Conservation (phyloP, 1,284 basidiomycete species). For the Apiotrichum porosum region DNA sequence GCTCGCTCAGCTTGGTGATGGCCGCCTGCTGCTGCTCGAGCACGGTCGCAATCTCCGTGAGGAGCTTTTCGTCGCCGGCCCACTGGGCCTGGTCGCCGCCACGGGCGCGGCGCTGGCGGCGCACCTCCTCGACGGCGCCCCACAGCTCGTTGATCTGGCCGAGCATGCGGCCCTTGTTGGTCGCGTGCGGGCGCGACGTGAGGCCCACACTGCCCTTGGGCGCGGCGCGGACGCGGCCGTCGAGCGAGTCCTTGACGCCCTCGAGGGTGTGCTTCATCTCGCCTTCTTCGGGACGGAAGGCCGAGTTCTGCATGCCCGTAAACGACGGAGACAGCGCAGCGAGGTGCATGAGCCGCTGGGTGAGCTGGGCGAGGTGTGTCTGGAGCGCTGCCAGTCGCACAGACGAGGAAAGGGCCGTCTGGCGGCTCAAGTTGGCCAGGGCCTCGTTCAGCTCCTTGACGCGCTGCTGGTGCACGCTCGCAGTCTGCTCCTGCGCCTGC, state of each 20-base stretch:
- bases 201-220: slow-evolving; percentile 15
- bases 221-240: slow-evolving; percentile 45
- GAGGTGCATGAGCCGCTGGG: slow-evolving; percentile 67
- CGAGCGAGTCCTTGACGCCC: slow-evolving; percentile 68
- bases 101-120: slow-evolving; percentile 45
- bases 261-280: slow-evolving; percentile 64
- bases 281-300: slow-evolving; percentile 78
- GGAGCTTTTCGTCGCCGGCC: slow-evolving; percentile 76
- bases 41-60: slow-evolving; percentile 71
- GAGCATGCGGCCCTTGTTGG: slow-evolving; percentile 48
- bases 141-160: slow-evolving; percentile 74
- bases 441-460: slow-evolving; percentile 67
- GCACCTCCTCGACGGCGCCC: slow-evolving; percentile 73
- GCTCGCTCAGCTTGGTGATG: slow-evolving; percentile 69
- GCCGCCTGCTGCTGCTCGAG: slow-evolving; percentile 73
- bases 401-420: slow-evolving; percentile 64
- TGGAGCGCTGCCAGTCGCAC: slow-evolving; percentile 64
- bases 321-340: slow-evolving; percentile 72
- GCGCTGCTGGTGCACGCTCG: slow-evolving; percentile 64
- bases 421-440: slow-evolving; percentile 60
- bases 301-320: slow-evolving; percentile 69
- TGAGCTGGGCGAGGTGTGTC: slow-evolving; percentile 65
- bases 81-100: slow-evolving; percentile 58
- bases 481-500: slow-evolving; percentile 68
- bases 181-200: slow-evolving; percentile 34